Evolutionary conservation across 129 eudicot genomes (phyloP), one percentile per base, ranked within the genome.

Genomic region (Erigeron canadensis): DNA sequence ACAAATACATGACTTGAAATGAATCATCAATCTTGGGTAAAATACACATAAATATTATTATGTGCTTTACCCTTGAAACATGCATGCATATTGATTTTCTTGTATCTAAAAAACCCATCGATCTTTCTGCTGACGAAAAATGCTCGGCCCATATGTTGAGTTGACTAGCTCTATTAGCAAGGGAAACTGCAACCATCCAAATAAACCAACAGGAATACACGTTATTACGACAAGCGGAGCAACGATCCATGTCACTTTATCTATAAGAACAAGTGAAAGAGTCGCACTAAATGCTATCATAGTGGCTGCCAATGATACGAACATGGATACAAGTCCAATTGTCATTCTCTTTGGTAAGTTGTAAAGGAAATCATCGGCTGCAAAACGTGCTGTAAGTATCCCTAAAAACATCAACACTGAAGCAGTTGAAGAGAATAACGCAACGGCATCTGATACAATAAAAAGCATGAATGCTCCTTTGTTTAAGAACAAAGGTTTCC

Each of bases 361-460:
- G 67, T 65, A 65, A 10, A 75, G 67, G 39, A 65, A 75, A 48
- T 75, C 80, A 9, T 13, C 45, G 2, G 54, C 59, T 41, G 73
- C 56, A 42, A 47, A 74, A 12, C 79, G 71, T 5, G 73, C 54
- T 13, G 79, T 75, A 53, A 75, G 72, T 41, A 65, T 75, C n/a
- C 72, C 70, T 42, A 76, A 76, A 42, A 76, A 76, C 67, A 67
- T 65, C 70, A 75, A 41, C 39, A 75, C 74, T 0, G 74, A 65
- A 15, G 80, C 46, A 13, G 68, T 51, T 0, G 80, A 76, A 19
- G 80, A 66, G 38, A 76, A 76, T 43, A 76, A 38, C 2, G 80
- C 67, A 23, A 67, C 23, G 21, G 74, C 67, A 45, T 65, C 80
- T 8, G 69, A 23, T 40, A 76, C 43, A 15, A 67, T 64, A 59